phyloP scores from a whole-genome alignment of 2,329 filamentous ascomycete genomes.

The Teratosphaeria pseudoeucalypti region DNA sequence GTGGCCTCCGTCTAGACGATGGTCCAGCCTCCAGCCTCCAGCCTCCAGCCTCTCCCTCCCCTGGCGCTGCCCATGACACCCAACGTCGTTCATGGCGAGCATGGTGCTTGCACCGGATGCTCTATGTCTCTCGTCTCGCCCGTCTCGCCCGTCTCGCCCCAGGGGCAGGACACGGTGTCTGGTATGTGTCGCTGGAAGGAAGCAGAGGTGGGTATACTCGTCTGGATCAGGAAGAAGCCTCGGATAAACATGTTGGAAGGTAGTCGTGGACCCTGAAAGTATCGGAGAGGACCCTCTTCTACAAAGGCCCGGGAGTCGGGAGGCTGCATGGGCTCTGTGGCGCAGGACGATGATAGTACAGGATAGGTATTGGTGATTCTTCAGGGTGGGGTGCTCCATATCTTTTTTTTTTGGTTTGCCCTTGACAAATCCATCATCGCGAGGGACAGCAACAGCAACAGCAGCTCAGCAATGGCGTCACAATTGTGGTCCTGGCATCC shows the following conservation, averaged over 20 bases:
- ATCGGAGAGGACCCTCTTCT: neutral
- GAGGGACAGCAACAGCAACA: no score
- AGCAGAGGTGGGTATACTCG: no score
- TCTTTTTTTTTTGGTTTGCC: no score
- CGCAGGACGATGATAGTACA: neutral
- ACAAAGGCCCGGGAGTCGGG: neutral
- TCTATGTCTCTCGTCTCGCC: no score
- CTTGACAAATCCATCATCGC: neutral
- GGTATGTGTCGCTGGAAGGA: no score
- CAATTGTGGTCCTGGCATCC: neutral
- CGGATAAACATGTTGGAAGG: neutral
- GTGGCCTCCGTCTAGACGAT: neutral
- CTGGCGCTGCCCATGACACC: no score
- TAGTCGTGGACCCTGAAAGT: neutral
- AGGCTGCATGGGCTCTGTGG: neutral
- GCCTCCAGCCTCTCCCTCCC: no score
- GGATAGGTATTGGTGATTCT: neutral
- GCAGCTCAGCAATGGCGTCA: neutral
- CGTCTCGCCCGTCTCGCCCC: no score
- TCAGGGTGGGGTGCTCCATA: neutral
- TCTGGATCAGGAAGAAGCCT: no score
- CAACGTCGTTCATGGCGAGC: no score
- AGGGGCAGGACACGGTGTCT: neutral
- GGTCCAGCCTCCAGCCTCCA: neutral
- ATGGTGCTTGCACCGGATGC: no score